These are phyloP conservation scores for Singerocomus inundabilis DNA, from an alignment of 1,284 basidiomycete species.

Conservation along the genomic window DNA sequence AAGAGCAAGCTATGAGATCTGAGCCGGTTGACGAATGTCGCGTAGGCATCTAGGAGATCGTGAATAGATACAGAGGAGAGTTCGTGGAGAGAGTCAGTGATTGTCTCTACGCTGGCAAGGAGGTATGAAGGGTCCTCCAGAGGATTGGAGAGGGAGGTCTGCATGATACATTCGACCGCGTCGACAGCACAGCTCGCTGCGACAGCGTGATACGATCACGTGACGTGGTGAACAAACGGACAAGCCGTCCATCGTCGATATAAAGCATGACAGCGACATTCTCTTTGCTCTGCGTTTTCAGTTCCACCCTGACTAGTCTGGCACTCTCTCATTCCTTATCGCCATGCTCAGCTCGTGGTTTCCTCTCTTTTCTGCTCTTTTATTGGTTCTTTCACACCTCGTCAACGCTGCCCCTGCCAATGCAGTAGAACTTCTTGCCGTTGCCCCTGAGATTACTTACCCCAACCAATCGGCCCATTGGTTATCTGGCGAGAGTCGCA, in stretches of 20 bases:
- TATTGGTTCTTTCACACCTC: conserved; percentile 17
- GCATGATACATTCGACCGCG: no score
- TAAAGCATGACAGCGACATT: no score
- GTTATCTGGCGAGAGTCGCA: conserved; percentile 37
- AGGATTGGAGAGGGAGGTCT: neutral
- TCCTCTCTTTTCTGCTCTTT: conserved; percentile 18
- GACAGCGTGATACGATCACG: no score
- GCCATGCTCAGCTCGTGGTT: conserved; percentile 25
- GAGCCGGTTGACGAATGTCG: conserved; percentile 45
- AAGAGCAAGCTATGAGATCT: conserved; percentile 35
- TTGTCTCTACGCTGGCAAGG: conserved; percentile 44
- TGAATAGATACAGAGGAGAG: conserved; percentile 40
- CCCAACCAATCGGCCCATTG: conserved; percentile 37
- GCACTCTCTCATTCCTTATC: conserved; percentile 20
- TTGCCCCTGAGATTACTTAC: conserved; percentile 45
- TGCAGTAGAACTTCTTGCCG: conserved; percentile 40
- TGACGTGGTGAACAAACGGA: conserved; percentile 14
- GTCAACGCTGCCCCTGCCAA: conserved; percentile 32
- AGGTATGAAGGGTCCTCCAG: conserved; percentile 34
- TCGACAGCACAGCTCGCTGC: no score
- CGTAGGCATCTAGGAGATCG: conserved; percentile 59
- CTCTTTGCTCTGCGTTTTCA: no score
- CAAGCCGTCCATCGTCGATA: conserved; percentile 12
- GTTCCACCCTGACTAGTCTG: neutral
- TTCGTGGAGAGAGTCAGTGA: conserved; percentile 44